Conservation (phyloP, 352 stramenopile genomes). For the Blastocystis sp. region DNA sequence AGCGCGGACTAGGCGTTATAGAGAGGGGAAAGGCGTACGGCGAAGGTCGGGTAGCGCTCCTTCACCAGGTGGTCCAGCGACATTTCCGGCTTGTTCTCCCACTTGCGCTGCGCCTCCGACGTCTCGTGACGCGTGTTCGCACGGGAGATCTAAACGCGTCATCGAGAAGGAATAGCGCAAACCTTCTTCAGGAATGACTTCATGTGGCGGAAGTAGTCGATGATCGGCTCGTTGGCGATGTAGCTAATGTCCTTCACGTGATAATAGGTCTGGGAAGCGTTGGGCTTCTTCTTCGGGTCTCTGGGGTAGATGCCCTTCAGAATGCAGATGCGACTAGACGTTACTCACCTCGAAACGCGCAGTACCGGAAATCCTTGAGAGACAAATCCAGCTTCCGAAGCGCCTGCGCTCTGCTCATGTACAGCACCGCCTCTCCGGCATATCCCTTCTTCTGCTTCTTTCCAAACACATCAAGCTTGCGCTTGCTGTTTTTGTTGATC, state of each 20-base stretch:
- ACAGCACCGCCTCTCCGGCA: conserved; percentile 83
- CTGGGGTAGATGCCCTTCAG: conserved; percentile 98
- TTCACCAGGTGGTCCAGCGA: conserved; percentile 95
- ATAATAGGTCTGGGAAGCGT: conserved; percentile 96
- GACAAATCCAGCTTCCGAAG: conserved; percentile 90
- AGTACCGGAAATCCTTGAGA: conserved; percentile 91
- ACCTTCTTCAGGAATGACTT: conserved; percentile 98
- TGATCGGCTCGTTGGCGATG: conserved; percentile 91
- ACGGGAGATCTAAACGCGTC: conserved; percentile 16
- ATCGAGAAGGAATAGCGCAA: conserved; percentile 69
- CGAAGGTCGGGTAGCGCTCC: conserved; percentile 83
- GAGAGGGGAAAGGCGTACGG: not conserved
- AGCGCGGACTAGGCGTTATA: conserved; percentile 82
- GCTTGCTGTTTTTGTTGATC: conserved; percentile 77
- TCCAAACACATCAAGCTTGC: conserved; percentile 73
- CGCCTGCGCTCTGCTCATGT: conserved; percentile 88
- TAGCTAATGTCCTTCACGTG: conserved; percentile 97
- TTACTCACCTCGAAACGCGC: not conserved
- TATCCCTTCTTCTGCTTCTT: conserved; percentile 79
- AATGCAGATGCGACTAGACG: conserved; percentile 87
- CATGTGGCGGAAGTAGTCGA: conserved; percentile 96
- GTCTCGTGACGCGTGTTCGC: conserved; percentile 78
- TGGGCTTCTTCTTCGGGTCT: conserved; percentile 89
- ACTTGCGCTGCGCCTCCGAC: conserved; percentile 78
- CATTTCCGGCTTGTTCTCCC: conserved; percentile 86